These are phyloP conservation scores for Limnomonas spitsbergensis DNA, from an alignment of 139 green algal species.

Conservation along the genomic window DNA sequence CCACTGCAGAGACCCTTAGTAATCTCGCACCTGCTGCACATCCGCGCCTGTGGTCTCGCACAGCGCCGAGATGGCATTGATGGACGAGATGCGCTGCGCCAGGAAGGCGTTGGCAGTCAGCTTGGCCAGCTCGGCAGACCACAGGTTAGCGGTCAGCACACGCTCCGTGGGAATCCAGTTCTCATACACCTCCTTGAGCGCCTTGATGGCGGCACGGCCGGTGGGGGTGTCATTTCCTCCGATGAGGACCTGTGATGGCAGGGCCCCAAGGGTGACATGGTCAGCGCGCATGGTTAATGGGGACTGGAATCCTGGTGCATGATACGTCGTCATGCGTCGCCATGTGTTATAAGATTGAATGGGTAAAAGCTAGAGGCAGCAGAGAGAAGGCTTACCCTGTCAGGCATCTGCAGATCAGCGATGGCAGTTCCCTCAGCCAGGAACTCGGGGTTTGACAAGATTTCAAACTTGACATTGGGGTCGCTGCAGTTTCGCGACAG, in stretches of 20 bases:
- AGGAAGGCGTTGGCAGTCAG: constrained; percentile 94
- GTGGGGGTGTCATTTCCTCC: constrained; percentile 80
- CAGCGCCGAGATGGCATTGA: constrained; percentile 98
- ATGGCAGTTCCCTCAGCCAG: constrained; percentile 90
- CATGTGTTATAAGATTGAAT: too few species aligned
- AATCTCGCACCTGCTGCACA: constrained; percentile 75
- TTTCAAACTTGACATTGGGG: constrained; percentile 83
- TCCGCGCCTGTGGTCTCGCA: constrained; percentile 95
- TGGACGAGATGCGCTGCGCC: constrained; percentile 96
- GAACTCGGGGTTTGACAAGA: constrained; percentile 94
- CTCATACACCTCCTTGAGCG: constrained; percentile 84
- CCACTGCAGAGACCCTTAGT: too few species aligned
- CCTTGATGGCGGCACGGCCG: constrained; percentile 68
- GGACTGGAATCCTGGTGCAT: neutral
- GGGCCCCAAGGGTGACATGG: neutral
- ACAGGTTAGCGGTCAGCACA: constrained; percentile 95
- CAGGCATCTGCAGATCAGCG: constrained; percentile 75
- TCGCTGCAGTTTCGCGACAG: constrained; percentile 74
- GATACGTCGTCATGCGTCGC: too few species aligned
- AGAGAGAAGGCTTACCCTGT: constrained; percentile 51
- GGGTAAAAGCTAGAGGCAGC: too few species aligned
- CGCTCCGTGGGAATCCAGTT: constrained; percentile 93
- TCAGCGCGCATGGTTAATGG: neutral
- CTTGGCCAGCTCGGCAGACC: constrained; percentile 97
- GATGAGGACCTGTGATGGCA: constrained; percentile 78